Evolutionary conservation across 1,284 basidiomycete species (phyloP).

Genomic region (Ustilago tritici): DNA sequence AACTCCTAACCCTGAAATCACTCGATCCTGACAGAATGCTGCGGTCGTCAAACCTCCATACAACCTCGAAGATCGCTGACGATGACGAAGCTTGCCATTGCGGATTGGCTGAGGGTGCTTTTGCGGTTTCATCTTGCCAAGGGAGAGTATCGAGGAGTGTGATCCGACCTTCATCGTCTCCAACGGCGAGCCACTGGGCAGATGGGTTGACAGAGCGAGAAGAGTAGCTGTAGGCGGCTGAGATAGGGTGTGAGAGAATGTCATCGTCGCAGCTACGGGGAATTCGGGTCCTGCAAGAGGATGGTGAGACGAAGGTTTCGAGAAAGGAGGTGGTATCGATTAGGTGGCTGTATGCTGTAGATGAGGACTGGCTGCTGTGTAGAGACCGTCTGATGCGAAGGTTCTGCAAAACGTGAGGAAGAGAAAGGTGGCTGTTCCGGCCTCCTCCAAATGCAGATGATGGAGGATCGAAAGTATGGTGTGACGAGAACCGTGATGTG

Average conservation of each 20-base stretch:
- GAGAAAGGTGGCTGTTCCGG: neutral
- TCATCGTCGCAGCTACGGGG: constrained; percentile 24
- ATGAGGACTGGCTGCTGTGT: constrained; percentile 5
- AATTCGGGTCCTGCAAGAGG: constrained; percentile 22
- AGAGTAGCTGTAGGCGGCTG: constrained; percentile 57
- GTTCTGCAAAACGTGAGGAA: constrained; percentile 11
- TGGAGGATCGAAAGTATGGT: neutral
- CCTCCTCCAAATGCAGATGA: constrained; percentile 19
- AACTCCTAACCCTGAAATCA: constrained; percentile 62
- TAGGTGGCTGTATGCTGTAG: constrained; percentile 7
- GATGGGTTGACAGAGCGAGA: constrained; percentile 45
- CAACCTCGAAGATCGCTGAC: constrained; percentile 60
- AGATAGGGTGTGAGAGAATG: constrained; percentile 51
- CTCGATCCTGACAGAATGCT: constrained; percentile 58
- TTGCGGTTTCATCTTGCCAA: constrained; percentile 28
- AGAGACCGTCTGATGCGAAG: constrained; percentile 21
- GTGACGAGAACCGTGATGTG: neutral
- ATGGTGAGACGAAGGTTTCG: constrained; percentile 47
- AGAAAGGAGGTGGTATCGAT: constrained; percentile 36
- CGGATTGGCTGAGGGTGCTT: constrained; percentile 15
- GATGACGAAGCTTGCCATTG: constrained; percentile 38
- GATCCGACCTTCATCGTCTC: constrained; percentile 66
- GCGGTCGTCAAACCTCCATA: constrained; percentile 63
- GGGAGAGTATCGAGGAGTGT: constrained; percentile 60
- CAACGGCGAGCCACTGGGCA: constrained; percentile 65